Evolutionary conservation across 2,329 filamentous ascomycete genomes (phyloP), one percentile per base, ranked within the genome.

Genomic region (Botrytis squamosa): DNA sequence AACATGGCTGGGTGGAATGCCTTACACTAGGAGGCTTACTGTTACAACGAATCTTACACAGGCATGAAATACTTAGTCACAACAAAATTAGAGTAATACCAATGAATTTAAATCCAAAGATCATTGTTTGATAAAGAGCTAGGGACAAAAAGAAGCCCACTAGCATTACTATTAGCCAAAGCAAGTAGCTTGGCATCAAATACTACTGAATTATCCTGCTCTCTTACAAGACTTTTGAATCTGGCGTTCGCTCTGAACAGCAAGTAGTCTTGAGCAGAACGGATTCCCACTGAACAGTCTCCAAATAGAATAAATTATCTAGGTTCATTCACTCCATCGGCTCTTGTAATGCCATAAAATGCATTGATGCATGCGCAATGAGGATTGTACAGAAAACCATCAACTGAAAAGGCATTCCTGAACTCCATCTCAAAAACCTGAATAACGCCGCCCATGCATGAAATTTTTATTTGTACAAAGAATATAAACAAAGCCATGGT

Each of bases 111-210:
- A 44, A 57, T 72, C 36, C 49, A 70, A 57, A 75, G 62, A 63
- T 59, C 42, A 68, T 46, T 69, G 60, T 33, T 67, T 33, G 22
- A 66, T 67, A 49, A 67, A 73, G 67, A 74, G 46, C 60, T 55
- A 75, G 38, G 68, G 75, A 76, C 76, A 70, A 76, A 18, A 78
- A 74, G 25, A 55, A 64, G 29, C 38, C 70, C 75, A 75, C 64
- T 75, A 73, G 72, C 77, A 76, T 77, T 74, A 79, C 77, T 79
- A 76, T 77, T 66, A 76, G 77, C 77, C 75, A 75, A 69, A 76
- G 76, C 77, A 73, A 73, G 42, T 64, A 76, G 75, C 75, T 67
- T 67, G 70, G 62, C 70, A 72, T 72, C 46, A 33, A 49, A 57
- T 73, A 75, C 74, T 78, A 78, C 74, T 79, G 71, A 76, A 73